Evolutionary conservation across 768 basidiomycete genomes (phyloP).

Genomic region (Russula abietina): DNA sequence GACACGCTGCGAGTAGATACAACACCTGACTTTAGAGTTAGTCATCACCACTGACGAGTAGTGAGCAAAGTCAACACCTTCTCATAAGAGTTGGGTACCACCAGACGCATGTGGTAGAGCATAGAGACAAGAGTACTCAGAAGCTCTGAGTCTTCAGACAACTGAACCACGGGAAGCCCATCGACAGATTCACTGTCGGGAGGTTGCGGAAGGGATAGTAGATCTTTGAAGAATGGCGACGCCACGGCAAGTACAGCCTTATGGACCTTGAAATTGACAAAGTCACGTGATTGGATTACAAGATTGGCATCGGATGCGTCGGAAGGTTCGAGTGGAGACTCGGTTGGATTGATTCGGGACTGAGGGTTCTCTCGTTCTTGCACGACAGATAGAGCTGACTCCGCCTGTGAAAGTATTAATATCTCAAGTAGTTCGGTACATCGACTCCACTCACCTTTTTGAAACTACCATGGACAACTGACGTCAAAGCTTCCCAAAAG

Average conservation of each 20-base stretch:
- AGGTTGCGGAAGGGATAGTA: neutral
- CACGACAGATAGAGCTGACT: too few species aligned
- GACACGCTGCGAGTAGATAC: constrained; percentile 18
- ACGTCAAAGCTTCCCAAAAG: constrained; percentile 3
- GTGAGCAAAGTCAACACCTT: neutral
- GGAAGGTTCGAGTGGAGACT: too few species aligned
- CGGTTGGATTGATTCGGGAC: neutral
- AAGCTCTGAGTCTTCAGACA: neutral
- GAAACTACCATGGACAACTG: neutral
- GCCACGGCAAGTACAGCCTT: neutral
- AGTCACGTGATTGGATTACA: neutral
- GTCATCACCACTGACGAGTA: too few species aligned
- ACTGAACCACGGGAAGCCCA: constrained; percentile 1
- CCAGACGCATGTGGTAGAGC: neutral
- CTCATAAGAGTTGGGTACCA: constrained; percentile 1
- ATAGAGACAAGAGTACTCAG: neutral
- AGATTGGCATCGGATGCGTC: neutral
- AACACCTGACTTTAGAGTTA: neutral
- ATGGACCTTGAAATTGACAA: constrained; percentile 2
- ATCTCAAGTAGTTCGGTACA: too few species aligned
- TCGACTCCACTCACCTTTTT: neutral
- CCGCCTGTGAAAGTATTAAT: too few species aligned
- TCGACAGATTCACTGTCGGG: neutral
- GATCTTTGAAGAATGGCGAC: neutral
- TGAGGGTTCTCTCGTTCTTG: neutral